Percentiles rank a stretch among this genome's conserved stretches.
Evolutionary conservation across 2,329 filamentous ascomycete genomes (phyloP).

Genomic region (Colletotrichum nymphaeae): DNA sequence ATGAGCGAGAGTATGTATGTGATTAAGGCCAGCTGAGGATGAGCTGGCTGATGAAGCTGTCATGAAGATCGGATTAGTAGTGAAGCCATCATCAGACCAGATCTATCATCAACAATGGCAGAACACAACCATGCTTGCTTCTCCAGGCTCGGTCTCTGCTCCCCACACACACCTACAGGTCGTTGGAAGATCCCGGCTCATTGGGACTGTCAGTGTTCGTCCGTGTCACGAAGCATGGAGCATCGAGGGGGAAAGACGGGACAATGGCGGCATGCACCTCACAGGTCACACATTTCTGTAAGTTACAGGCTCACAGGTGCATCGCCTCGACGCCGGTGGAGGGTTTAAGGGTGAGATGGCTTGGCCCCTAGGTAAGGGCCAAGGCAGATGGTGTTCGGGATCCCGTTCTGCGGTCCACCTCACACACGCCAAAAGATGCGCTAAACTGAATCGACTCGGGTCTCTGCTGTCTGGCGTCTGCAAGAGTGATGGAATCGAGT

Average conservation of each 20-base stretch:
- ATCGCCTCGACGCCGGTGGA: conserved; percentile 1
- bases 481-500: not conserved
- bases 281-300: too few relatives aligned
- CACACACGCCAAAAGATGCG: conserved; percentile 16
- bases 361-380: too few relatives aligned
- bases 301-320: not conserved
- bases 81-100: not conserved
- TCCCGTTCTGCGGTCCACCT: conserved; percentile 25
- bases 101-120: not conserved
- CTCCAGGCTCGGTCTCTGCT: not conserved
- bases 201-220: conserved; percentile 19
- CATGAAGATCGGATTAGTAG: not conserved
- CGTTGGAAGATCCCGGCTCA: not conserved
- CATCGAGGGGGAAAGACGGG: not conserved
- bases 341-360: not conserved
- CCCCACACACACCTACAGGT: conserved; percentile 2
- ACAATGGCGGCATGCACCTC: not conserved
- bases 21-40: too few relatives aligned
- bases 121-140: not conserved
- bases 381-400: not conserved
- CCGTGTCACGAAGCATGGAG: conserved; percentile 6
- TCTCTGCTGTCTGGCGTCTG: not conserved
- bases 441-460: conserved; percentile 16
- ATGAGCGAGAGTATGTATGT: too few relatives aligned
- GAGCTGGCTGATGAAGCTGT: not conserved